Evolutionary conservation across 352 stramenopile species (phyloP).

Genomic region (Phytophthora litchii): DNA sequence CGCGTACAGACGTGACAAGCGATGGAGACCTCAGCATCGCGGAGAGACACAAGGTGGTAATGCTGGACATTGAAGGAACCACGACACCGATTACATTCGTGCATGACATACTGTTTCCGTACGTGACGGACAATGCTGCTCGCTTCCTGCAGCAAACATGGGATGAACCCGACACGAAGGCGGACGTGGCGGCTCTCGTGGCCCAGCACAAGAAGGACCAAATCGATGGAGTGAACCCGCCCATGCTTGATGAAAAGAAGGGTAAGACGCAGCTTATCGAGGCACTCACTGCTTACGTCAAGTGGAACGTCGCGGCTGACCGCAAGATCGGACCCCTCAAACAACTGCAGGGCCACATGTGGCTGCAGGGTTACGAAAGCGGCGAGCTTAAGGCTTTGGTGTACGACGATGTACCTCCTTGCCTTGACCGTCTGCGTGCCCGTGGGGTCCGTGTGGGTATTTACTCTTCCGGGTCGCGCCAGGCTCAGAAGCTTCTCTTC

Average conservation of each 20-base stretch:
- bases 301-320: slow-evolving; percentile 76
- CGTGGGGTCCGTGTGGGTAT: slow-evolving; percentile 88
- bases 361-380: slow-evolving; percentile 86
- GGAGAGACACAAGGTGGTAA: slow-evolving; percentile 89
- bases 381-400: slow-evolving; percentile 90
- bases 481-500: slow-evolving; percentile 89
- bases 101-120: slow-evolving; percentile 95
- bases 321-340: slow-evolving; percentile 91
- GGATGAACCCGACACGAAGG: slow-evolving; percentile 51
- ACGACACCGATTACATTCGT: slow-evolving; percentile 97
- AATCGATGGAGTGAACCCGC: slow-evolving; percentile 36
- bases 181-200: slow-evolving; percentile 52
- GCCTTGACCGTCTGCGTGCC: slow-evolving; percentile 80
- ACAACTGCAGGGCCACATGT: slow-evolving; percentile 91
- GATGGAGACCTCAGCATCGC: slow-evolving; percentile 48
- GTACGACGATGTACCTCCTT: slow-evolving; percentile 91
- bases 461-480: slow-evolving; percentile 93
- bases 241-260: slow-evolving; percentile 25
- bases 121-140: slow-evolving; percentile 69
- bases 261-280: slow-evolving; percentile 38
- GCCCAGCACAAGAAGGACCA: slow-evolving; percentile 52
- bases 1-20: slow-evolving; percentile 28
- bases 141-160: slow-evolving; percentile 67
- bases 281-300: slow-evolving; percentile 58
- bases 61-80: slow-evolving; percentile 97